Evolutionary conservation across 1,284 basidiomycete species (phyloP), one percentile per base, ranked within the genome.

Genomic region (Pseudozyma thailandica): DNA sequence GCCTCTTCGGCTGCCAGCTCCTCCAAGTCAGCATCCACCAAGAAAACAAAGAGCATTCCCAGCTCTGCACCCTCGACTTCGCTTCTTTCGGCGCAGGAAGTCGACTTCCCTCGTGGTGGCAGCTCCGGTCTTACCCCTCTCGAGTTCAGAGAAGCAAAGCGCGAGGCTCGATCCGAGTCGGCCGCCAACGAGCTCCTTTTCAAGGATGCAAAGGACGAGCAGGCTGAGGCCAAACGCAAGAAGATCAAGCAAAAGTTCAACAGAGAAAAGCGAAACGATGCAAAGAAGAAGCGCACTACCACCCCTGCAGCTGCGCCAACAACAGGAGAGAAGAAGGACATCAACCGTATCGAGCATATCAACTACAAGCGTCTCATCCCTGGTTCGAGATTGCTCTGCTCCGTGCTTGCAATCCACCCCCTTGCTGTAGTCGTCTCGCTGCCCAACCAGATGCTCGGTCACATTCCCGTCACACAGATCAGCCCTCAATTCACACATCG

Each of bases 401-500:
- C 93, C 84, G 88, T 99, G 47, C 87, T 93, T 72, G 89, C 91
- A 15, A 88, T 98, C 45, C 89, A 93, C 68, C 92, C 95, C 4
- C 88, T 98, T 23, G 92, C 92, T 44, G 87, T 99, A 41, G 88
- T 98, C 57, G 86, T 98, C 23, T 97, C 94, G 7, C 87, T 99
- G 21, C 95, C 96, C 21, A 92, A 94, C 82, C 95, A 98, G 85
- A 88, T 99, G 39, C 88, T 94, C 70, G 96, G 89, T 4, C 94
- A 98, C 84, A 87, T 98, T 25, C 95, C 96, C 10, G 94, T 98
- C 75, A 98, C 94, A 30, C 90, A 94, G 83, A 88, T 98, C 63
- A 93, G 94, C n/a, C 85, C 88, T 15, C 89, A 91, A 73, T 88
- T 95, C 64, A 98, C 94, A 3, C 77, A 86, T 23, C 86, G 88